Evolutionary conservation across 805 yeast species (phyloP), one percentile per base, ranked within the genome.

Genomic region (Hanseniaspora lachancei): DNA sequence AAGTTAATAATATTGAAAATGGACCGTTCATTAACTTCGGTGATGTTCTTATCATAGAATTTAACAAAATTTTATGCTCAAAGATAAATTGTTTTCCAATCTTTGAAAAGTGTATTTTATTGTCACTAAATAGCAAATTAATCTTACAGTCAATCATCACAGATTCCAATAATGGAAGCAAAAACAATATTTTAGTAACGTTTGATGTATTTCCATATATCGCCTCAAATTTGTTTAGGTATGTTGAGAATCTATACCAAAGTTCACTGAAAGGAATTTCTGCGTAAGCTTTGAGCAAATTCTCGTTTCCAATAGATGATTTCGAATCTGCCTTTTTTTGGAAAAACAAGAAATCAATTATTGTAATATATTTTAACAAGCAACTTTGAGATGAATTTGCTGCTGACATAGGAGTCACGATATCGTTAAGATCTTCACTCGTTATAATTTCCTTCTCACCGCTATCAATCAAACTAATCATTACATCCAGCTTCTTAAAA

Each of bases 21-120:
- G 97, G 95, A 0, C 98, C 98, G 67, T 91, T 84, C 95, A 91
- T 86, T 62, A 93, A 74, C 62, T 89, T 86, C 0, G 97, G 95
- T 67, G 88, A 89, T 20, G 84, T 77, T 59, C 96, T 76, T 32
- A 93, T 91, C 95, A 93, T 86, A 64, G 83, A 88, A 65, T 93
- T 93, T 64, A 93, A 73, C 41, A 89, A 79, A 72, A 84, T 86
- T 64, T 86, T 83, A 66, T 89, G 96, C 60, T 84, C 84, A 60
- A 87, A 91, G 0, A 96, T 88, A 64, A 91, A 91, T 63, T 86
- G 95, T 59, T 77, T 76, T 57, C 73, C 77, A 18, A 76, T 81
- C 61, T 62, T 64, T 53, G 84, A 87, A 13, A 54, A 82, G 58
- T 77, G 77, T 5, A 46, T 39, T 1, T 39, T 46, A 6, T 46